Evolutionary conservation across 192 early-diverging fungal genomes (phyloP).

Genomic region (Linnemannia zychae): DNA sequence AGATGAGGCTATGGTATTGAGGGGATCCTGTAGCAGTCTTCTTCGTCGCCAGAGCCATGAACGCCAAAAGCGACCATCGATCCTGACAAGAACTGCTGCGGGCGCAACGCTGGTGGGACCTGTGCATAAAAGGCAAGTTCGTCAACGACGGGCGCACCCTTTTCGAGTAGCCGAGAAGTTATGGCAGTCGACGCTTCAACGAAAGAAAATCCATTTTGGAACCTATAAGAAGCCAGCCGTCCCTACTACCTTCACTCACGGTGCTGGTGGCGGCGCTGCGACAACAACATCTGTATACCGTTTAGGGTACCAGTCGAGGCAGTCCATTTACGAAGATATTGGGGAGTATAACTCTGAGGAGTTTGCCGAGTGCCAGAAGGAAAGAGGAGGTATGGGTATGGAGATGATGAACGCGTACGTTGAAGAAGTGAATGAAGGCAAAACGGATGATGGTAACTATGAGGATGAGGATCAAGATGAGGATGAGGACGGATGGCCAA

Average conservation of each 20-base stretch:
- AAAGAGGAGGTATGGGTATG: not conserved
- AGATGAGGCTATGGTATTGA: not conserved
- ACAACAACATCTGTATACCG: not conserved
- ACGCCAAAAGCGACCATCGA: not conserved
- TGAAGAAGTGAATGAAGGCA: too few species aligned
- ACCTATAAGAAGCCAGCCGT: not conserved
- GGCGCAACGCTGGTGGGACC: not conserved
- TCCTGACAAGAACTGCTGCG: not conserved
- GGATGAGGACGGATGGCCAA: conserved; percentile 19
- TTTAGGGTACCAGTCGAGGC: not conserved
- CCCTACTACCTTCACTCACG: too few species aligned
- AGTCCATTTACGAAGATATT: not conserved
- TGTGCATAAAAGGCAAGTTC: not conserved
- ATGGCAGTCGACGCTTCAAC: conserved; percentile 47
- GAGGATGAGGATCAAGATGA: not conserved
- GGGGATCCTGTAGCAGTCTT: too few species aligned
- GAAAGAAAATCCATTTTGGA: not conserved
- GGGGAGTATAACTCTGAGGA: not conserved
- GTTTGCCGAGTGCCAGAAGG: too few species aligned
- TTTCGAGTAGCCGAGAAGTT: conserved; percentile 36
- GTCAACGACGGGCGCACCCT: conserved; percentile 15
- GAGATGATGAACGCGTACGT: not conserved
- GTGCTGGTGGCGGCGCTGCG: not conserved
- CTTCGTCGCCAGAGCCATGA: not conserved
- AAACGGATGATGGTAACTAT: not conserved